Evolutionary conservation across 345 rosid genomes (phyloP), one percentile per base, ranked within the genome.

Genomic region (Hibiscus syriacus): DNA sequence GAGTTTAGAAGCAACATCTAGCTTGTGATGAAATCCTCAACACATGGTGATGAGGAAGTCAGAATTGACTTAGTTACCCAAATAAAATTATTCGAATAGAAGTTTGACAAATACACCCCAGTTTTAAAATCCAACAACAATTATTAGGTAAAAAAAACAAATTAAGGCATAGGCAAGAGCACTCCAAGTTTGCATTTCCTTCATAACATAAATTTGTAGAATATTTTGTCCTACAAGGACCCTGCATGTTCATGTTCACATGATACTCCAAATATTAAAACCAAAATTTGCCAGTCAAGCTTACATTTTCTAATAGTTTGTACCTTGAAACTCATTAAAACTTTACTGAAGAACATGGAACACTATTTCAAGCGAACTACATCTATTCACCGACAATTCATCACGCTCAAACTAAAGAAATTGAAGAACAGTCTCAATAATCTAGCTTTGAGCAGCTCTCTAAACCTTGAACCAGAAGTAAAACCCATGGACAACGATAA

Each of bases 101-200:
- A 32, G 38, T 27, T 46, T 27, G 55, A 36, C 14, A 64, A 22
- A 27, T 17, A n/a, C 41, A 29, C 8, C 55, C 68, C 41, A 46
- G 55, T 27, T 46, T 46, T 45, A 27, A 45, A 45, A 16, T 12
- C 5, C 68, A 45, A 14, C 25, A 9, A 64, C 22, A 64, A 46
- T 11, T 38, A 17, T 14, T 22, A 63, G 20, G 53, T 23, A 60
- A 39, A 38, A 39, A 6, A 62, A 12, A 13, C 22, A 63, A 53
- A 63, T 14, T 63, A 60, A 3, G 36, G 36, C 53, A 41, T 10
- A 19, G 2, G n/a, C 36, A 17, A 60, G 12, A 36, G 10, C 5
- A 60, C 64, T 60, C 26, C 64, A 60, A 36, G 48, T 13, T 10
- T 34, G 45, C 64, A 59, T 59, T 10, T 59, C 7, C 64, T 34